Evolutionary conservation across 148 eudicot species (phyloP).

Genomic region (Rhododendron henanense): DNA sequence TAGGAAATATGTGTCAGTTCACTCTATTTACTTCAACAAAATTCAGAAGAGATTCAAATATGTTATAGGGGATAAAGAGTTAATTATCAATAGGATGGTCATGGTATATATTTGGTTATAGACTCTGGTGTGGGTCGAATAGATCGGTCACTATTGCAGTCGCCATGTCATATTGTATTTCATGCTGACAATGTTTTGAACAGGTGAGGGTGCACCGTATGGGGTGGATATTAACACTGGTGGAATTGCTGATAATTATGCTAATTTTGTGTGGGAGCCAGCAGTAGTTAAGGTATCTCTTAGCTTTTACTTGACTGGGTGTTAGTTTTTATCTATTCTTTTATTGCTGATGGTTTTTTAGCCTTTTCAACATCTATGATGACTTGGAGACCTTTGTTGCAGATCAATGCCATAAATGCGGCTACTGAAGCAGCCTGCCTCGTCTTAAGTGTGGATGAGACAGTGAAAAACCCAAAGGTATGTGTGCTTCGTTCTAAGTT

Average conservation of each 20-base stretch:
- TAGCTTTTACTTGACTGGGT: neutral
- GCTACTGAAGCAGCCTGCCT: slow-evolving; percentile 99
- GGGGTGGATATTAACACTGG: slow-evolving; percentile 97
- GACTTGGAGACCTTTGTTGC: slow-evolving; percentile 10
- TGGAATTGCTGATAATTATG: slow-evolving; percentile 89
- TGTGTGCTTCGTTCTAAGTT: slow-evolving; percentile 1
- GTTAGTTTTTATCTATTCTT: neutral
- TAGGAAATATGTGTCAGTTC: neutral
- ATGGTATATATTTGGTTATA: neutral
- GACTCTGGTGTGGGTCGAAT: neutral
- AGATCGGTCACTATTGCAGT: neutral
- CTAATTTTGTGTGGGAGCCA: slow-evolving; percentile 97
- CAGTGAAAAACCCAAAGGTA: slow-evolving; percentile 97
- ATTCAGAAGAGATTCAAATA: neutral
- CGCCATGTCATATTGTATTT: neutral
- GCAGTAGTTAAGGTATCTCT: slow-evolving; percentile 83
- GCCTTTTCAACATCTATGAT: neutral
- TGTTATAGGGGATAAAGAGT: neutral
- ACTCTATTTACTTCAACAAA: neutral
- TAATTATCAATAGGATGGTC: neutral
- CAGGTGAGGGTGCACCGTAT: slow-evolving; percentile 92
- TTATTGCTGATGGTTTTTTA: neutral
- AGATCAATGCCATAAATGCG: slow-evolving; percentile 97
- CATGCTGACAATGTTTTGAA: slow-evolving; percentile 9
- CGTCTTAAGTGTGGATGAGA: slow-evolving; percentile 85